These are phyloP conservation scores for Cyclocybe aegerita DNA, from an alignment of 768 basidiomycete genomes.

Conservation along the genomic window DNA sequence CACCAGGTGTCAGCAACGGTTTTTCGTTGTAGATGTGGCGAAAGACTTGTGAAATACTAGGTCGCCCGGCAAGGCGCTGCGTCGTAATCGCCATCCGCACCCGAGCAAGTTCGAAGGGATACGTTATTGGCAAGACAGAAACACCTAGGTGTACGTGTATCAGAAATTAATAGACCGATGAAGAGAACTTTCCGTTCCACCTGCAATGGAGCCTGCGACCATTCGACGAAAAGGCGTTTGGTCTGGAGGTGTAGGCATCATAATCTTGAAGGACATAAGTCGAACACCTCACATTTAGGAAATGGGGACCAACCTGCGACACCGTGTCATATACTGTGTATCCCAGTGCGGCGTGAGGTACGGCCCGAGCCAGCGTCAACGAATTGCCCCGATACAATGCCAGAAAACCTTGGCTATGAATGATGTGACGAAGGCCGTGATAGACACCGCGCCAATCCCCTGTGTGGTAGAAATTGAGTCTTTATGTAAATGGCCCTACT, in stretches of 20 bases:
- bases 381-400: conserved; percentile 12
- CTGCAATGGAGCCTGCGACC: conserved; percentile 8
- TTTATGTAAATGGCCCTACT: not conserved
- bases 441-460: conserved; percentile 9
- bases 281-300: not conserved
- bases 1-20: not conserved
- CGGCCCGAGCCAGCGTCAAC: conserved; percentile 8
- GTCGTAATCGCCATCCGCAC: conserved; percentile 10
- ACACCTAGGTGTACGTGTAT: not conserved
- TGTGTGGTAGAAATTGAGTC: not conserved
- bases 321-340: conserved; percentile 11
- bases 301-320: no score
- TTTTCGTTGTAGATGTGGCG: conserved; percentile 6
- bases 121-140: conserved; percentile 7
- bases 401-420: conserved; percentile 1
- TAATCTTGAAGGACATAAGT: not conserved
- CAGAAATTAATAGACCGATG: not conserved
- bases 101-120: conserved; percentile 11
- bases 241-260: conserved; percentile 6
- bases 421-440: conserved; percentile 6
- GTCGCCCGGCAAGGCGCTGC: not conserved
- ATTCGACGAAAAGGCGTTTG: conserved; percentile 5
- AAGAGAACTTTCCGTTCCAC: not conserved
- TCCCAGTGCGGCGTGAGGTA: conserved; percentile 10
- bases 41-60: conserved; percentile 4